Percentiles rank a stretch among this genome's conserved stretches.
Evolutionary conservation across 495 filamentous ascomycete genomes (phyloP).

Genomic region (Cetradonia linearis): DNA sequence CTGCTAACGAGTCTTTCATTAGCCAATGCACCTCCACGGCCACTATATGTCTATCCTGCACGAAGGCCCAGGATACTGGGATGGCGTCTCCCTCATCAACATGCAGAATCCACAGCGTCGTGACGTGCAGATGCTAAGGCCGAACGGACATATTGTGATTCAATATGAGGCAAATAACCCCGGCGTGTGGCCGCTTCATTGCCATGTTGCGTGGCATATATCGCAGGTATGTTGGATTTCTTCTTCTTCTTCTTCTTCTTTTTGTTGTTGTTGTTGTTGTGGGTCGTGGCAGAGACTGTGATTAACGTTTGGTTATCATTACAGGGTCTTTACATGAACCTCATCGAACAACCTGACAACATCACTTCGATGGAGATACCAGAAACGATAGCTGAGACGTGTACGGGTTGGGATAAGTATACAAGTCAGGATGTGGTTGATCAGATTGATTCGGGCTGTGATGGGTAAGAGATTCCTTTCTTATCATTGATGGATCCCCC

Average conservation of each 20-base stretch:
- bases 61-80: slow-evolving; percentile 10
- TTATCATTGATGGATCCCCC: background rate
- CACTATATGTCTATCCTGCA: slow-evolving; percentile 20
- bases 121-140: slow-evolving; percentile 47
- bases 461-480: background rate
- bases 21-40: slow-evolving; percentile 23
- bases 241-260: background rate
- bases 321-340: background rate
- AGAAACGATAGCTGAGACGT: background rate
- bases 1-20: slow-evolving; percentile 9
- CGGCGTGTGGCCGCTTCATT: slow-evolving; percentile 24
- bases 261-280: background rate
- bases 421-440: background rate
- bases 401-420: background rate
- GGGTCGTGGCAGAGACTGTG: too few species aligned
- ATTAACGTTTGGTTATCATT: too few species aligned
- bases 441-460: background rate
- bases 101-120: slow-evolving; percentile 41
- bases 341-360: background rate
- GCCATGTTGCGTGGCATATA: slow-evolving; percentile 28
- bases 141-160: slow-evolving; percentile 35
- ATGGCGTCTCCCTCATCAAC: slow-evolving; percentile 9
- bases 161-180: slow-evolving; percentile 20
- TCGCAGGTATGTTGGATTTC: background rate
- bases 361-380: background rate